Evolutionary conservation across 768 basidiomycete genomes (phyloP).

Genomic region (Xerocomellus amylosporus): DNA sequence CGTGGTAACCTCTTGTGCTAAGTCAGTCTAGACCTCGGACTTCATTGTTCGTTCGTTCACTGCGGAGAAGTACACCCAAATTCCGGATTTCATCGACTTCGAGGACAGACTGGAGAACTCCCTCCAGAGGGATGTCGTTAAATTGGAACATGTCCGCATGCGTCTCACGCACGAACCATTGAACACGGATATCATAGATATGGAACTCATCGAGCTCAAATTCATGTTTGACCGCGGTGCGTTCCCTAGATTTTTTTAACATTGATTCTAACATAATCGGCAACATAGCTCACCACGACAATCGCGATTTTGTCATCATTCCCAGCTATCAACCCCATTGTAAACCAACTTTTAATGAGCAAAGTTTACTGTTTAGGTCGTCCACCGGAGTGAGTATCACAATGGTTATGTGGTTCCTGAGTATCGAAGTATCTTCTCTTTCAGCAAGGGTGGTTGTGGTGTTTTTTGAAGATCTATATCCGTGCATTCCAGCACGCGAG

Average conservation of each 20-base stretch:
- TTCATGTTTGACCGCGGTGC: slow-evolving; percentile 75
- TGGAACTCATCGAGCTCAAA: slow-evolving; percentile 81
- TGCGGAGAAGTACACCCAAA: slow-evolving; percentile 84
- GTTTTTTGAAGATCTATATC: slow-evolving; percentile 76
- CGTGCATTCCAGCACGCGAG: slow-evolving; percentile 74
- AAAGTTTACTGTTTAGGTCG: slow-evolving; percentile 65
- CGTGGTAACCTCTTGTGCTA: slow-evolving; percentile 1
- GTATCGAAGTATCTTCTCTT: neutral
- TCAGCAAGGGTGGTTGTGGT: slow-evolving; percentile 69
- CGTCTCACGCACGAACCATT: slow-evolving; percentile 72
- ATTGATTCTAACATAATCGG: slow-evolving; percentile 4
- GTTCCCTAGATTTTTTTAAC: slow-evolving; percentile 22
- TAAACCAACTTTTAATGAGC: slow-evolving; percentile 53
- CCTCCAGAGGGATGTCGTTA: slow-evolving; percentile 76
- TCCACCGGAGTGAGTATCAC: slow-evolving; percentile 54
- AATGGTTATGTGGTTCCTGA: neutral
- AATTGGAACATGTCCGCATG: slow-evolving; percentile 85
- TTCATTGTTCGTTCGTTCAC: slow-evolving; percentile 77
- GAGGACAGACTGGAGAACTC: slow-evolving; percentile 82
- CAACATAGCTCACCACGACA: slow-evolving; percentile 71
- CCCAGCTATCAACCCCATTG: slow-evolving; percentile 71
- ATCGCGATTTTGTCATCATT: slow-evolving; percentile 79
- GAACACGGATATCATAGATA: slow-evolving; percentile 68
- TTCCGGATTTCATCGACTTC: slow-evolving; percentile 80
- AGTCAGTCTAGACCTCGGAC: slow-evolving; percentile 60